Evolutionary conservation across 441 rosid genomes (phyloP), one percentile per base, ranked within the genome.

Genomic region (Gossypium schwendimanii): DNA sequence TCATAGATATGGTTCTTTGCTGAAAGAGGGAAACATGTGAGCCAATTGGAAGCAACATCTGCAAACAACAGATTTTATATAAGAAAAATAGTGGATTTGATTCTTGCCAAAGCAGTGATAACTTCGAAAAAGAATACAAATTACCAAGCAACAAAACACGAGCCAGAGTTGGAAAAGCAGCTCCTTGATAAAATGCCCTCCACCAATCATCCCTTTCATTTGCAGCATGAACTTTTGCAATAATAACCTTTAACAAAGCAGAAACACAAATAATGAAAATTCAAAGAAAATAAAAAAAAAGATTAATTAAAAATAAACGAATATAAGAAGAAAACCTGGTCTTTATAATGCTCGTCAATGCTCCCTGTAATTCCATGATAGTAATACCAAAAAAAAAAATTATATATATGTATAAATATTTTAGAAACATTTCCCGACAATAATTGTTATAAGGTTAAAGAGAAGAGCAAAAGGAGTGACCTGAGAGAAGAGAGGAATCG

Each of bases 41-140:
- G 86, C 98, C 98, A 92, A 81, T 89, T 83, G 73, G 93, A 86
- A 74, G 98, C 89, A 73, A 93, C 84, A 86, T 95, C 99, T 95
- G 88, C 84, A 81, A 26, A 50, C 73, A 77, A 81, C 47, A 61
- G 36, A 70, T 76, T 17, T 10, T 24, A 62, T 63, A 18, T 79
- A 36, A 72, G 64, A 72, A 47, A 39, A 61, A 53, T 10, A 3
- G 9, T 15, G 44, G 45, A 26, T 50, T 10, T 50, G 10, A 6
- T 3, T 69, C 49, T 17, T 17, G 57, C 49, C 17, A 18, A 49
- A 53, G 33, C 47, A 53, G 6, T 18, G 23, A 62, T 15, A 7
- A 72, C 20, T 28, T 7, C 24, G 2, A 10, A 55, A 41, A 7
- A 28, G 10, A 68, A 39, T 8, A 8, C 3, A 39, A 74, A 73